phyloP scores from a whole-genome alignment of 2,329 filamentous ascomycete species.

The Colletotrichum sojae region DNA sequence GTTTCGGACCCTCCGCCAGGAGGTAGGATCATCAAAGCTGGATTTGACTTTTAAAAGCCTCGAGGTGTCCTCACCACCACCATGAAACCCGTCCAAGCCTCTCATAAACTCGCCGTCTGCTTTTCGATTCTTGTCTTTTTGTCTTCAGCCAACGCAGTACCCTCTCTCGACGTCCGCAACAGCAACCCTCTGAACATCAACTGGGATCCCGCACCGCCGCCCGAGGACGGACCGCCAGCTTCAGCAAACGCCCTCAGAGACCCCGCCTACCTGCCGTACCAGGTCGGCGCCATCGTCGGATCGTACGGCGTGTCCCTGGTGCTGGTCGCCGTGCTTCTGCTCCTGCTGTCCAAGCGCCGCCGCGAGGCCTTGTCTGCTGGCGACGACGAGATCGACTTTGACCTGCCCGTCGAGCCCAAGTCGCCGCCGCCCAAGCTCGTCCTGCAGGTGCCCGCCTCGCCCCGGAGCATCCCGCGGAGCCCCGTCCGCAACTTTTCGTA shows the following conservation, averaged over 20 bases:
- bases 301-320: conserved; percentile 85
- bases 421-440: conserved; percentile 44
- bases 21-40: conserved; percentile 55
- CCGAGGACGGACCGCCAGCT: conserved; percentile 72
- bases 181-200: conserved; percentile 63
- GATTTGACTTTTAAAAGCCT: conserved; percentile 46
- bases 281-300: conserved; percentile 87
- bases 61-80: conserved; percentile 52
- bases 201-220: conserved; percentile 69
- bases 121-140: conserved; percentile 42
- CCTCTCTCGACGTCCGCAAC: conserved; percentile 45
- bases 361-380: conserved; percentile 66
- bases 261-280: conserved; percentile 77
- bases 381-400: conserved; percentile 66
- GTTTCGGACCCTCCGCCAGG: conserved; percentile 66
- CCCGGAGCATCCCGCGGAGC: conserved; percentile 44
- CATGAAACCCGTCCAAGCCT: conserved; percentile 56
- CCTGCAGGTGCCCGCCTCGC: conserved; percentile 43
- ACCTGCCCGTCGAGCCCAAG: conserved; percentile 43
- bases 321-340: conserved; percentile 77
- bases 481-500: conserved; percentile 65
- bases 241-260: conserved; percentile 69
- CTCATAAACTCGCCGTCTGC: conserved; percentile 46
- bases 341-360: conserved; percentile 71
- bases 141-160: conserved; percentile 50